Evolutionary conservation across 371 early-diverging fungal genomes (phyloP).

Genomic region (Conidiobolus incongruus): DNA sequence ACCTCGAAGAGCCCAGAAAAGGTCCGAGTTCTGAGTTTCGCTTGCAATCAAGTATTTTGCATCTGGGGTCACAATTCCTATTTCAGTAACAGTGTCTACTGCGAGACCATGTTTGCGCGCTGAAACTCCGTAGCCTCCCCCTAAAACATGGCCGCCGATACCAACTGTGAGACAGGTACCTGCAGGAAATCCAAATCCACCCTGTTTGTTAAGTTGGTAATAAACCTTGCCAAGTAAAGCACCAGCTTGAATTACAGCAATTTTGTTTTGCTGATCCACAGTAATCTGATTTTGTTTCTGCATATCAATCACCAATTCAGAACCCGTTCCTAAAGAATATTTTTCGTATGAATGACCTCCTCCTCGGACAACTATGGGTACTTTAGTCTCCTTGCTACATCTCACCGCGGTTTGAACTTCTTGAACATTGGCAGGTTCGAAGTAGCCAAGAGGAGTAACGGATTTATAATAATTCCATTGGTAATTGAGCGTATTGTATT

Average conservation of each 20-base stretch:
- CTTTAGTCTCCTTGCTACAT: slow-evolving; percentile 8
- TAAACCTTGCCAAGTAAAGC: slow-evolving; percentile 12
- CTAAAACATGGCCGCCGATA: slow-evolving; percentile 13
- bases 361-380: slow-evolving; percentile 9
- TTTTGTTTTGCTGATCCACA: slow-evolving; percentile 5
- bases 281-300: slow-evolving; percentile 6
- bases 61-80: slow-evolving; percentile 18
- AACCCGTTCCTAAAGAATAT: slow-evolving; percentile 11
- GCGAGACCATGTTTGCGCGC: slow-evolving; percentile 15
- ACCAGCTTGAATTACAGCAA: slow-evolving; percentile 11
- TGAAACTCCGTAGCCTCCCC: slow-evolving; percentile 20
- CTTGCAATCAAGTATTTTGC: slow-evolving; percentile 18
- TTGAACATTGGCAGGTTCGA: no score
- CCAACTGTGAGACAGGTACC: slow-evolving; percentile 16
- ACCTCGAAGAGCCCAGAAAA: slow-evolving; percentile 33
- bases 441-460: no score
- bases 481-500: no score
- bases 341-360: slow-evolving; percentile 24
- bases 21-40: slow-evolving; percentile 15
- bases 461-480: no score
- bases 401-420: slow-evolving; percentile 14
- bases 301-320: slow-evolving; percentile 12
- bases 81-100: slow-evolving; percentile 19
- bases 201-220: slow-evolving; percentile 10
- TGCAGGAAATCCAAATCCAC: slow-evolving; percentile 9